phyloP scores from a whole-genome alignment of 2,329 filamentous ascomycete species.

The Fusarium equiseti region DNA sequence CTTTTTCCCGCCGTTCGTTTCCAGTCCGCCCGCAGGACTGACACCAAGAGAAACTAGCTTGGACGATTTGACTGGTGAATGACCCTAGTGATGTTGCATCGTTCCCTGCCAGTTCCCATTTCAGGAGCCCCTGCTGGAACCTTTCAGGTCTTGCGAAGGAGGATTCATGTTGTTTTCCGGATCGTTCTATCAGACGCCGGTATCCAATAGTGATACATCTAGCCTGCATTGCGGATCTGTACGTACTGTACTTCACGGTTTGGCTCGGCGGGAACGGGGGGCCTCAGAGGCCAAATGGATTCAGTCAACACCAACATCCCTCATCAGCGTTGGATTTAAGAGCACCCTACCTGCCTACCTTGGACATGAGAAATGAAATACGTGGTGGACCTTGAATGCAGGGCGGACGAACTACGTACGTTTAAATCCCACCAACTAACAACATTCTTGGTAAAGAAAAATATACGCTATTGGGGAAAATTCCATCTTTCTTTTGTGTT shows the following conservation, averaged over 20 bases:
- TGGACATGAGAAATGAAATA: conserved; percentile 28
- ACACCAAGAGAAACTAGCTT: conserved; percentile 42
- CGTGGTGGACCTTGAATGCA: conserved; percentile 46
- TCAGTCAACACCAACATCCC: neutral
- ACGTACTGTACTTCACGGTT: neutral
- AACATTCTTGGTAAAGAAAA: neutral
- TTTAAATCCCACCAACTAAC: conserved; percentile 41
- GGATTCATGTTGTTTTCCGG: conserved; percentile 23
- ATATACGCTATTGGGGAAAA: neutral
- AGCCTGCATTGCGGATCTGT: conserved; percentile 7
- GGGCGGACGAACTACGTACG: conserved; percentile 45
- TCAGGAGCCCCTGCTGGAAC: conserved; percentile 23
- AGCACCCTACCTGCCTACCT: neutral
- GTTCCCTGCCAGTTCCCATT: conserved; percentile 32
- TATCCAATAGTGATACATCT: conserved; percentile 6
- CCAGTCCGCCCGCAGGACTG: conserved; percentile 15
- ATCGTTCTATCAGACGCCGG: conserved; percentile 5
- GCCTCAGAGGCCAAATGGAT: conserved; percentile 10
- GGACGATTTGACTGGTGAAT: conserved; percentile 41
- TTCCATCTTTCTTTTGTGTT: neutral
- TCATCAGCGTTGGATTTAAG: neutral
- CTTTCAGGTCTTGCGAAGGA: conserved; percentile 16
- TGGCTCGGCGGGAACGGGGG: conserved; percentile 13
- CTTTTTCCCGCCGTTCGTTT: conserved; percentile 9
- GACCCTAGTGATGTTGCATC: conserved; percentile 28